These are phyloP conservation scores for Cyclocybe cylindracea DNA, from an alignment of 768 basidiomycete species.

Conservation along the genomic window DNA sequence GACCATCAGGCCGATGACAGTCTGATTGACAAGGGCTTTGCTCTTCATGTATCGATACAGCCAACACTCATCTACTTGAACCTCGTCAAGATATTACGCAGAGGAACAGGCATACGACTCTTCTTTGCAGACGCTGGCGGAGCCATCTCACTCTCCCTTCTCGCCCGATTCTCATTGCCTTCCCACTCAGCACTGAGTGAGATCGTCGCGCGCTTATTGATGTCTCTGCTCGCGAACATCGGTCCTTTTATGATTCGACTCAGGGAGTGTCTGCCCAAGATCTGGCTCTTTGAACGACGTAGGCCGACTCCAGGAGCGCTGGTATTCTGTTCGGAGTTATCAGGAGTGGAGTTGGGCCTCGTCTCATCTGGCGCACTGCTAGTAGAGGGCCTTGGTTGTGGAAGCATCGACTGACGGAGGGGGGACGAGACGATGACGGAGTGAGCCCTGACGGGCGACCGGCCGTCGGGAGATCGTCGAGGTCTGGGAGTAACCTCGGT, in stretches of 20 bases:
- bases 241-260: slow-evolving; percentile 28
- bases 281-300: slow-evolving; percentile 6
- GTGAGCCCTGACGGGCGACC: too few relatives aligned
- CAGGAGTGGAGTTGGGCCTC: neutral
- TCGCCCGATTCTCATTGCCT: slow-evolving; percentile 34
- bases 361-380: too few relatives aligned
- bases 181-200: slow-evolving; percentile 26
- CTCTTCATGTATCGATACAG: neutral
- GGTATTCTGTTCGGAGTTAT: neutral
- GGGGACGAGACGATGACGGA: too few relatives aligned
- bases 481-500: too few relatives aligned
- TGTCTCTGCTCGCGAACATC: slow-evolving; percentile 20
- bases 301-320: neutral
- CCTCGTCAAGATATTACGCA: slow-evolving; percentile 46
- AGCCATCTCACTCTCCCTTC: slow-evolving; percentile 23
- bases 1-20: slow-evolving; percentile 35
- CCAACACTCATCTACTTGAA: slow-evolving; percentile 35
- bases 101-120: slow-evolving; percentile 46
- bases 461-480: too few relatives aligned
- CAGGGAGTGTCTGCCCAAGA: slow-evolving; percentile 35
- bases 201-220: slow-evolving; percentile 22
- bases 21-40: neutral
- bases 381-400: too few relatives aligned
- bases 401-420: too few relatives aligned
- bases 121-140: slow-evolving; percentile 23